phyloP scores from a whole-genome alignment of 78 protist species.

The Polysphondylium violaceum region DNA sequence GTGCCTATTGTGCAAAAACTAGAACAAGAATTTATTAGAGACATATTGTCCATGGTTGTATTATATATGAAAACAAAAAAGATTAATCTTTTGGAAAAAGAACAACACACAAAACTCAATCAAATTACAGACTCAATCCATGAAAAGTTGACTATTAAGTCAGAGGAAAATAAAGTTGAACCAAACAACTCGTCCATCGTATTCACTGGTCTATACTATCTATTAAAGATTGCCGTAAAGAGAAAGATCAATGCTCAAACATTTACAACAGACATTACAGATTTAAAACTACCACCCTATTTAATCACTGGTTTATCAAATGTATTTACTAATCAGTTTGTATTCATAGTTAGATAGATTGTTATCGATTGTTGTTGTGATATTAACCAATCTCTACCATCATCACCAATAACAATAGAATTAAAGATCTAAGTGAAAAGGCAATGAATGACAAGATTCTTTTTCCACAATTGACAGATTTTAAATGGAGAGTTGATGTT shows the following conservation, averaged over 20 bases:
- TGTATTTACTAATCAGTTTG: slow-evolving; percentile 46
- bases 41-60: slow-evolving; percentile 44
- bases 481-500: slow-evolving; percentile 83
- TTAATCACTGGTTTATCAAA: slow-evolving; percentile 46
- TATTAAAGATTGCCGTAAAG: slow-evolving; percentile 49
- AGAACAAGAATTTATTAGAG: slow-evolving; percentile 29
- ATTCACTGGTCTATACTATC: slow-evolving; percentile 64
- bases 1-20: slow-evolving; percentile 26
- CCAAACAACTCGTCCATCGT: slow-evolving; percentile 31
- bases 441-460: slow-evolving; percentile 50
- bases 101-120: slow-evolving; percentile 11
- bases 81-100: slow-evolving; percentile 15
- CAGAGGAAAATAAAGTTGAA: neutral
- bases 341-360: neutral
- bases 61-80: slow-evolving; percentile 45
- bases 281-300: slow-evolving; percentile 31
- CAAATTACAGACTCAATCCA: slow-evolving; percentile 39
- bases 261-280: slow-evolving; percentile 31
- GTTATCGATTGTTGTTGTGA: no score
- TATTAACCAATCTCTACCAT: neutral
- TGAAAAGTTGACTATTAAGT: neutral
- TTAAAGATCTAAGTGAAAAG: slow-evolving; percentile 53
- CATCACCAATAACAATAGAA: slow-evolving; percentile 1
- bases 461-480: slow-evolving; percentile 45
- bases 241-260: slow-evolving; percentile 11